Evolutionary conservation across 1,284 basidiomycete species (phyloP).

Genomic region (Ceratobasidium sp.): DNA sequence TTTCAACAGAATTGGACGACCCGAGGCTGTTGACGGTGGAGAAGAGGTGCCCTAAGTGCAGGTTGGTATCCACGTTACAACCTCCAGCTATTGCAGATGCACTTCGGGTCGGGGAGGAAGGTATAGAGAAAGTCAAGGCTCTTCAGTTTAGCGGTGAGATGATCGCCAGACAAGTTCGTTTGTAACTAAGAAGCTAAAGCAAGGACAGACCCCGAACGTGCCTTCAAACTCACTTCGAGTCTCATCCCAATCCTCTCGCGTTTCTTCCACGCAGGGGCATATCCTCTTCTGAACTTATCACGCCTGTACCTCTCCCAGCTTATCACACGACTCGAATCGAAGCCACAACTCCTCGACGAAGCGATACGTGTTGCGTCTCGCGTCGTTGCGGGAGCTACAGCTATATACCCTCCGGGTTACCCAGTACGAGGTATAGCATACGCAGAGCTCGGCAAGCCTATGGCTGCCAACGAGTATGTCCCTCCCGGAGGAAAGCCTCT

Average conservation of each 20-base stretch:
- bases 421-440: conserved; percentile 80
- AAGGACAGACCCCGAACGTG: conserved; percentile 64
- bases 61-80: conserved; percentile 61
- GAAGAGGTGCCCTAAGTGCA: conserved; percentile 70
- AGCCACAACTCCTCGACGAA: conserved; percentile 60
- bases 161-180: conserved; percentile 5
- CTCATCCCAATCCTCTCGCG: conserved; percentile 68
- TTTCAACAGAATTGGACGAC: background rate
- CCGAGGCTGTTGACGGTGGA: conserved; percentile 56
- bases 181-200: background rate
- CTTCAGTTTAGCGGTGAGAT: conserved; percentile 67
- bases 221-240: conserved; percentile 69
- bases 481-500: conserved; percentile 55
- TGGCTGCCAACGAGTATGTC: conserved; percentile 72
- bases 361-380: conserved; percentile 67
- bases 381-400: conserved; percentile 64
- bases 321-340: conserved; percentile 61
- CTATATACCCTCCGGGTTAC: conserved; percentile 73
- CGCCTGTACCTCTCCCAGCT: conserved; percentile 75
- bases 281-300: conserved; percentile 80
- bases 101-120: conserved; percentile 71
- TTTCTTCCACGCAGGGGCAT: conserved; percentile 66
- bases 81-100: conserved; percentile 63
- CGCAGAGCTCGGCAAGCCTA: conserved; percentile 82
- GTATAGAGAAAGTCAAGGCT: conserved; percentile 72